Percentiles rank a stretch among this genome's conserved stretches.
Conservation (phyloP, 2,329 filamentous ascomycete genomes). For the Plectosphaerella sp. region DNA sequence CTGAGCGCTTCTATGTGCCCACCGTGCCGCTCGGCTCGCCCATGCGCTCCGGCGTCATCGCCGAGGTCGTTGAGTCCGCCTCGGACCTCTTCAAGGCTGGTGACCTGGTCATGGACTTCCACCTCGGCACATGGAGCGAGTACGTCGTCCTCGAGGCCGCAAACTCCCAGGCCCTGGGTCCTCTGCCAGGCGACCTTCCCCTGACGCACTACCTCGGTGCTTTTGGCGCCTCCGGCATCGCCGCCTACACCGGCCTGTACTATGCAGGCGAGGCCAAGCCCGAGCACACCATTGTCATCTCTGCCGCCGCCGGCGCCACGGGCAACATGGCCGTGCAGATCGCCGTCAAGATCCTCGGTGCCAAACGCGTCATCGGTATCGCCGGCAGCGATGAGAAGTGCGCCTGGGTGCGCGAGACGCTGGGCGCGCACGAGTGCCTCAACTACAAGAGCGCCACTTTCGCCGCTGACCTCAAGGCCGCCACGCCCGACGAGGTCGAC, state of each 20-base stretch:
- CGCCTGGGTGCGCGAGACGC: constrained; percentile 55
- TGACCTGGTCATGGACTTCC: constrained; percentile 44
- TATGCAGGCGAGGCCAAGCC: constrained; percentile 63
- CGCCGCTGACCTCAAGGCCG: constrained; percentile 52
- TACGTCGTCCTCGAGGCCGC: constrained; percentile 55
- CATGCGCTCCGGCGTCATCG: constrained; percentile 62
- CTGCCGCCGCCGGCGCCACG: constrained; percentile 73
- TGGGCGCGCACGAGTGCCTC: constrained; percentile 63
- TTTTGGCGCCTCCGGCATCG: constrained; percentile 64
- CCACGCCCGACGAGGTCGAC: constrained; percentile 56
- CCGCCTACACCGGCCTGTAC: constrained; percentile 71
- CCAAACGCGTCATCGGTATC: constrained; percentile 57
- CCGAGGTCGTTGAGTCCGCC: constrained; percentile 58
- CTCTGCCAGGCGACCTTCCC: constrained; percentile 34
- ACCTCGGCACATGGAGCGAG: constrained; percentile 60
- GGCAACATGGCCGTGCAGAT: constrained; percentile 75
- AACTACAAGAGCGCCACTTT: constrained; percentile 67
- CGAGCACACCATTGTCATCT: constrained; percentile 73
- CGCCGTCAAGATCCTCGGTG: constrained; percentile 62
- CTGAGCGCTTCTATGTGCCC: constrained; percentile 56
- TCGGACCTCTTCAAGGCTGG: constrained; percentile 50
- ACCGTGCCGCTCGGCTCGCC: constrained; percentile 63
- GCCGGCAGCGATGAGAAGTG: constrained; percentile 66
- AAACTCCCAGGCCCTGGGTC: constrained; percentile 35
- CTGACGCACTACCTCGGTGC: constrained; percentile 58